Evolutionary conservation across 345 rosid species (phyloP).

Genomic region (Populus tremula): DNA sequence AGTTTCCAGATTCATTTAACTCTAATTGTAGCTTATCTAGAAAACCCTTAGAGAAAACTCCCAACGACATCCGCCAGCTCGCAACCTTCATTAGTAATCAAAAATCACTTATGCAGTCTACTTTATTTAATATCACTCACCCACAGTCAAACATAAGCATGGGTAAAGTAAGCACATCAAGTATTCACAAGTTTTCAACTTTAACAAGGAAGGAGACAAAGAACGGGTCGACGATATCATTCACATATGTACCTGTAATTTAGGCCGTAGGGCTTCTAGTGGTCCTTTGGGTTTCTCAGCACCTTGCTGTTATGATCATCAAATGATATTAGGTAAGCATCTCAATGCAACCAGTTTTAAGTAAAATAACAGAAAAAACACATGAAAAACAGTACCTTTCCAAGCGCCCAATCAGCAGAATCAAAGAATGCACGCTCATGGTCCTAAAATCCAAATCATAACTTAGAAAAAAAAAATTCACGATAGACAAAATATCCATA

Average conservation of each 20-base stretch:
- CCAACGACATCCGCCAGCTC: background rate
- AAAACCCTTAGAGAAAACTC: background rate
- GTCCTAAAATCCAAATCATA: conserved; percentile 52
- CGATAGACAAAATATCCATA: background rate
- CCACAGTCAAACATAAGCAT: background rate
- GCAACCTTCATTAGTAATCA: background rate
- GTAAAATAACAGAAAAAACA: conserved; percentile 4
- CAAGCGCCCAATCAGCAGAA: conserved; percentile 99
- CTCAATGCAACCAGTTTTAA: conserved; percentile 11
- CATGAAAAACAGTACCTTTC: conserved; percentile 56
- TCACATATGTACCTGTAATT: conserved; percentile 66
- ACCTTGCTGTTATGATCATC: conserved; percentile 71
- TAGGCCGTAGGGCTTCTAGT: conserved; percentile 97
- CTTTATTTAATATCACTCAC: background rate
- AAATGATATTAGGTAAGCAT: conserved; percentile 15
- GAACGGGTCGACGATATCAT: background rate
- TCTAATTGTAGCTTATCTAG: background rate
- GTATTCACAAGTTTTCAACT: background rate
- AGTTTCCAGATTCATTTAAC: background rate
- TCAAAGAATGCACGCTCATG: conserved; percentile 97
- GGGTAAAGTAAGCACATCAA: background rate
- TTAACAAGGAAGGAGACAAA: background rate
- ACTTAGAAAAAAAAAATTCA: conserved; percentile 5
- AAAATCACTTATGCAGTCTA: background rate
- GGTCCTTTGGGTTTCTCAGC: conserved; percentile 98